Conservation (phyloP, 208 protist species). For the Leishmania mexicana region DNA sequence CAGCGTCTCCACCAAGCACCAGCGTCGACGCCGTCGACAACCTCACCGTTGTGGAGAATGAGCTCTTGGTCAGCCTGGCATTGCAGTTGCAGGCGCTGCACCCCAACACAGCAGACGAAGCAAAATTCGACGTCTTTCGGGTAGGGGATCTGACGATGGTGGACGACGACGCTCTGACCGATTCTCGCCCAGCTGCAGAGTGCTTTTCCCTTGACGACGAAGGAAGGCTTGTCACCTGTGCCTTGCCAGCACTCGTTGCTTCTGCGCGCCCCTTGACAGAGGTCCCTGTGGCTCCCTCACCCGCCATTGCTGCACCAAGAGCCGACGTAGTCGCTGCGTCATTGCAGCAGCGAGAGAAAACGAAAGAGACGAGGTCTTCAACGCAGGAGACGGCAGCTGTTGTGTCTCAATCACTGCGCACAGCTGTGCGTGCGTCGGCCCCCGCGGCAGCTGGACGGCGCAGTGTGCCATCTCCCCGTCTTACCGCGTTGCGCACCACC, state of each 20-base stretch:
- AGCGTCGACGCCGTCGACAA: background rate
- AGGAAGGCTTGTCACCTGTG: constrained; percentile 47
- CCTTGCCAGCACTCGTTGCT: constrained; percentile 1
- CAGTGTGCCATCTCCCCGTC: constrained; percentile 23
- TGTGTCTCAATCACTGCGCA: constrained; percentile 4
- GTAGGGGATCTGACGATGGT: background rate
- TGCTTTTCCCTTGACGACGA: constrained; percentile 69
- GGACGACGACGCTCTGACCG: background rate
- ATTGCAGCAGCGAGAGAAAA: background rate
- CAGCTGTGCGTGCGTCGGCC: constrained; percentile 2
- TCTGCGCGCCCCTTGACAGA: constrained; percentile 5
- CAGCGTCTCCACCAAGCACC: background rate
- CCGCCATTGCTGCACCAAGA: background rate
- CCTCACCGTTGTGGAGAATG: constrained; percentile 35
- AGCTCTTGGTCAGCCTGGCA: constrained; percentile 59
- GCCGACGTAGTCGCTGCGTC: background rate
- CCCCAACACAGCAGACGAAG: constrained; percentile 19
- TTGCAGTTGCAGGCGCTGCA: constrained; percentile 58
- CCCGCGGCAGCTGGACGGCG: background rate
- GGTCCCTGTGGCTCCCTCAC: background rate
- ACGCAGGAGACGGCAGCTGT: background rate
- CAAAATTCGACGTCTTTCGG: constrained; percentile 43
- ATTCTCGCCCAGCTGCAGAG: constrained; percentile 6
- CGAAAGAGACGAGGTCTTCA: background rate
- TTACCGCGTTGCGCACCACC: constrained; percentile 37